phyloP scores from a whole-genome alignment of 2,329 filamentous ascomycete species.

The Plenodomus lindquistii region DNA sequence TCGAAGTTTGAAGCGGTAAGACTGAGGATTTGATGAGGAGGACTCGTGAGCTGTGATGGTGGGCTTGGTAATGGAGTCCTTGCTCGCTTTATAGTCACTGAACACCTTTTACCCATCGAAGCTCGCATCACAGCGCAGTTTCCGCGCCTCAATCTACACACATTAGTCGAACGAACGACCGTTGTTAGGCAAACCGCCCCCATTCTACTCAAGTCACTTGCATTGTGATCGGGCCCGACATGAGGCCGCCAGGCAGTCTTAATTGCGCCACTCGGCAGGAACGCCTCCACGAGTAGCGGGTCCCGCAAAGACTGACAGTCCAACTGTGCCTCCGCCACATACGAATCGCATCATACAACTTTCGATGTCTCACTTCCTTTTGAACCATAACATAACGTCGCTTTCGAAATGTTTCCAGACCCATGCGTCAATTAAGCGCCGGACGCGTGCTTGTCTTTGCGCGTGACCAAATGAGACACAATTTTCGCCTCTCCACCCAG shows the following conservation, averaged over 20 bases:
- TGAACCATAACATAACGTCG: slow-evolving; percentile 6
- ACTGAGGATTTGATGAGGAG: neutral
- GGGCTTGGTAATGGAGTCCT: slow-evolving; percentile 5
- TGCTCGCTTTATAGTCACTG: slow-evolving; percentile 20
- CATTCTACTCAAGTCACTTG: slow-evolving; percentile 20
- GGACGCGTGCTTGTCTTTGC: neutral
- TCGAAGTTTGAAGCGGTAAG: neutral
- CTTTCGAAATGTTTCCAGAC: neutral
- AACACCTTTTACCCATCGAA: slow-evolving; percentile 11
- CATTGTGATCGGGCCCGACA: slow-evolving; percentile 15
- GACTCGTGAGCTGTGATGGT: slow-evolving; percentile 6
- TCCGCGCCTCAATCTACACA: slow-evolving; percentile 23
- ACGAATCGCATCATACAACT: neutral
- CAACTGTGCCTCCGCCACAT: slow-evolving; percentile 24
- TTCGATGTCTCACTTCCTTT: slow-evolving; percentile 1
- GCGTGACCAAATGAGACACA: neutral
- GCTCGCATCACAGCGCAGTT: slow-evolving; percentile 13
- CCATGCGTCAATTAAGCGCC: neutral
- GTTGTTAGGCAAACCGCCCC: slow-evolving; percentile 16
- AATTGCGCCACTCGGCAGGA: slow-evolving; percentile 24
- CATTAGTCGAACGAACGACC: slow-evolving; percentile 15
- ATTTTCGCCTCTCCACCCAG: neutral
- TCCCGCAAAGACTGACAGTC: slow-evolving; percentile 6
- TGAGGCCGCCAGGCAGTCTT: slow-evolving; percentile 23
- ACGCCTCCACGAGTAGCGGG: slow-evolving; percentile 20